Conservation (phyloP, 73 alveolate species). For the Tetrahymena thermophila region DNA sequence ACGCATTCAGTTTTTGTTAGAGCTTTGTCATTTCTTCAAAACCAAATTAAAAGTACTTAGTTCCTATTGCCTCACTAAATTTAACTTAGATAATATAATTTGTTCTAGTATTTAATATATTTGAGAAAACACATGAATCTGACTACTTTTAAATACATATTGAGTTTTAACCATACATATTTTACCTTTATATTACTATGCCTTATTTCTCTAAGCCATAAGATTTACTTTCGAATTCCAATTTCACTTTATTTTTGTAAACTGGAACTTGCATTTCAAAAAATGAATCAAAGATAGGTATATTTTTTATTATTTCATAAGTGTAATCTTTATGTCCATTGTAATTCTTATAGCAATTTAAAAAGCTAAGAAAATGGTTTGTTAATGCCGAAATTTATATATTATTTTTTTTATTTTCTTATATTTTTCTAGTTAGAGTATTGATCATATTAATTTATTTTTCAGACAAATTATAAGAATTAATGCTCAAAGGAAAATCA, state of each 20-base stretch:
- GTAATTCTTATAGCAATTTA: background rate
- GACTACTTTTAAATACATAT: background rate
- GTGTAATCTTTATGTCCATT: background rate
- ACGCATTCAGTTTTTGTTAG: background rate
- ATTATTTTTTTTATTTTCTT: too few relatives aligned
- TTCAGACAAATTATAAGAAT: background rate
- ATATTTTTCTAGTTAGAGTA: background rate
- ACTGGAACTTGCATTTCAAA: background rate
- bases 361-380: background rate
- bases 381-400: background rate
- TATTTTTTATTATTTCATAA: background rate
- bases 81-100: background rate
- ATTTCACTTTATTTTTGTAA: background rate
- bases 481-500: background rate
- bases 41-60: background rate
- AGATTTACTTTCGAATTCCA: background rate
- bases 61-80: background rate
- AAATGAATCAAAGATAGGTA: background rate
- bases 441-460: too few relatives aligned
- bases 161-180: background rate
- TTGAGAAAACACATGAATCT: background rate
- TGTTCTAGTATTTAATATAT: background rate
- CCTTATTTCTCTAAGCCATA: background rate
- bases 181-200: background rate
- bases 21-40: background rate